phyloP scores from a whole-genome alignment of 2,329 filamentous ascomycete genomes.

The Trematosphaeria pertusa region DNA sequence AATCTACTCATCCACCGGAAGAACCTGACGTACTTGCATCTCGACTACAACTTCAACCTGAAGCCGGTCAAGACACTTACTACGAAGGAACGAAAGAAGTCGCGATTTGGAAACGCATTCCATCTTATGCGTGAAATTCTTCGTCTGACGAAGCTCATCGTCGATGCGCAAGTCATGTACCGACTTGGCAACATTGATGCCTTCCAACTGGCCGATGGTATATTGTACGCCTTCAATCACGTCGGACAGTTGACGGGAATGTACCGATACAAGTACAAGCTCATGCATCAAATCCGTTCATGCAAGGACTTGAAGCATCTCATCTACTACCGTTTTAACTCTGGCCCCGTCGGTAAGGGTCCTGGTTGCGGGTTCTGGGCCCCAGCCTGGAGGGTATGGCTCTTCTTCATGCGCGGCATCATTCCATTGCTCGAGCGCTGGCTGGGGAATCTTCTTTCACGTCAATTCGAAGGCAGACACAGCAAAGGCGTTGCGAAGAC shows the following conservation, averaged over 20 bases:
- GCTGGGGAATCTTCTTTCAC: constrained; percentile 94
- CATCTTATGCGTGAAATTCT: constrained; percentile 98
- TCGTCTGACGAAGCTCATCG: constrained; percentile 93
- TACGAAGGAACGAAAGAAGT: constrained; percentile 99
- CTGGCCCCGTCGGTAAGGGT: constrained; percentile 93
- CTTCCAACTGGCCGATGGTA: constrained; percentile 97
- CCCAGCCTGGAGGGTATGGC: constrained; percentile 97
- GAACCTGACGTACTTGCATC: constrained; percentile 96
- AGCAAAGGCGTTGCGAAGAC: constrained; percentile 99
- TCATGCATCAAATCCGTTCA: constrained; percentile 99
- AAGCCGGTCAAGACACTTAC: constrained; percentile 99
- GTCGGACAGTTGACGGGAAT: constrained; percentile 98
- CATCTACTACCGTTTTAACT: constrained; percentile 99
- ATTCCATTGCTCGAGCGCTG: constrained; percentile 96
- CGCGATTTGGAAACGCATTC: constrained; percentile 97
- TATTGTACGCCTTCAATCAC: constrained; percentile 99
- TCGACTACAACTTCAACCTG: constrained; percentile 99
- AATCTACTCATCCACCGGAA: constrained; percentile 97
- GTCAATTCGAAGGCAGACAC: constrained; percentile 97
- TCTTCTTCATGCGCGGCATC: constrained; percentile 99
- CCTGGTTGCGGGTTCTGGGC: constrained; percentile 99
- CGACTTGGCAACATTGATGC: constrained; percentile 97
- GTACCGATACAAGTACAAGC: constrained; percentile 99
- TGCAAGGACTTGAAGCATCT: constrained; percentile 99
- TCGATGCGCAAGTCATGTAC: constrained; percentile 98